Base-by-base conservation (phyloP, 2,329 filamentous ascomycete genomes). In the Phoma herbarum region DNA sequence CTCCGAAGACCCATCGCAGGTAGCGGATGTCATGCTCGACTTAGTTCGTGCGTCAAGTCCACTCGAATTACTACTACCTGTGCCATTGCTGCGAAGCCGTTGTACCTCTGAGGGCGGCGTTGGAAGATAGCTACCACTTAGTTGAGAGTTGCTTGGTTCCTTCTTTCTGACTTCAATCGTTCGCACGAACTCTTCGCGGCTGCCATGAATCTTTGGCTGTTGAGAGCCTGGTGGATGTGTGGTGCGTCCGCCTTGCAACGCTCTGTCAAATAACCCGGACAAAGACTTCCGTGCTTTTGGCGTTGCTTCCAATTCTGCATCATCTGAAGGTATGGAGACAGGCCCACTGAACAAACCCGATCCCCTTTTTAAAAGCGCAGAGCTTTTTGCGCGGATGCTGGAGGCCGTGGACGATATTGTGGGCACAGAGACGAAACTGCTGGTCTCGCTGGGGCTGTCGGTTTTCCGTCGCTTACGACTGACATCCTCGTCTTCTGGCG, bases 41-140 rank as follows among this genome's bases (percentile, higher is more conserved):
- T 41, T 41, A 6, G 31, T 26, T 31, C 20, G 37, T 26, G 29
- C 29, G 42, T 41, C 50, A 23, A 46, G 41, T 18, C 29, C 41
- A n/a, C 56, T 59, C n/a, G 56, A 59, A 14, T 50, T 50, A 16
- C 50, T 54, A 31, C 58, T 60, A 4, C 43, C 52, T 20, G 48
- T 57, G 10, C 45, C 53, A 39, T 52, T 67, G 56, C 45, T 63
- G 54, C 42, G 42, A 46, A 55, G 49, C 18, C 39, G 62, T 45
- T 65, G 64, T 9, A 54, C 39, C n/a, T 68, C 68, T 18, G 56
- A 59, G 26, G 68, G 68, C 18, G 68, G 68, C 35, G 68, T 68
- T 29, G 66, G 66, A 14, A 70, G 57, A 52, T 66, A 57, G 41
- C 63, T 52, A 41, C 52, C 56, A 20, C 45, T 63, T 9, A 37